A percentile compares a stretch with the other conserved stretches of the same genome.
Evolutionary conservation across 2,329 filamentous ascomycete genomes (phyloP).

Genomic region (Coleophoma crateriformis): DNA sequence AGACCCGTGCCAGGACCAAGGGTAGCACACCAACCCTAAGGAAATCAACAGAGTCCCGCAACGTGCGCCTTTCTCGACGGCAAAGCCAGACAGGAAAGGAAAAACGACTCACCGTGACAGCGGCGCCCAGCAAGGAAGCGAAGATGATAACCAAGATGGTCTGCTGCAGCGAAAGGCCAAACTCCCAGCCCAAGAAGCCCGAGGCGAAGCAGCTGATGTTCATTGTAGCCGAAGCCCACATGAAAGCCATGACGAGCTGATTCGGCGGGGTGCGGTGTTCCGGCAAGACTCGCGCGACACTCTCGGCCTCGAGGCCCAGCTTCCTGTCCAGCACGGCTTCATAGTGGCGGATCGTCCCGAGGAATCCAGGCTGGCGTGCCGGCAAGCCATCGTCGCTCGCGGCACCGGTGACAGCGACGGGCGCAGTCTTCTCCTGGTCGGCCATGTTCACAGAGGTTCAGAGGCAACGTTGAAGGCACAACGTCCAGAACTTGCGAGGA

Average conservation of each 20-base stretch:
- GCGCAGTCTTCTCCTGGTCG: no score
- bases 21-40: slow-evolving; percentile 40
- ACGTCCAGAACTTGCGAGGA: no score
- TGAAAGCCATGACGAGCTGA: slow-evolving; percentile 41
- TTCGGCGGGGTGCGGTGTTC: slow-evolving; percentile 35
- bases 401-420: no score
- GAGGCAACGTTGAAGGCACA: no score
- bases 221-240: slow-evolving; percentile 47
- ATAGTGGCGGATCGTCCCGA: slow-evolving; percentile 32
- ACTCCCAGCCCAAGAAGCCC: slow-evolving; percentile 43
- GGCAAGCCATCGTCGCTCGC: no score
- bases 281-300: slow-evolving; percentile 38
- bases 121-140: slow-evolving; percentile 36
- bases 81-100: neutral
- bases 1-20: slow-evolving; percentile 44
- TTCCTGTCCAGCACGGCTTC: slow-evolving; percentile 38
- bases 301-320: slow-evolving; percentile 43
- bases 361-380: slow-evolving; percentile 13
- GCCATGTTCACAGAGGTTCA: no score
- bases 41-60: neutral
- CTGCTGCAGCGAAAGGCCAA: slow-evolving; percentile 39
- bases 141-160: slow-evolving; percentile 39
- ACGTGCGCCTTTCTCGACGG: neutral
- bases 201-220: slow-evolving; percentile 45
- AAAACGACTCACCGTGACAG: slow-evolving; percentile 26